Percentiles rank a stretch among this genome's conserved stretches.
Evolutionary conservation across 2,329 filamentous ascomycete genomes (phyloP).

Genomic region (Cytospora schulzeri): DNA sequence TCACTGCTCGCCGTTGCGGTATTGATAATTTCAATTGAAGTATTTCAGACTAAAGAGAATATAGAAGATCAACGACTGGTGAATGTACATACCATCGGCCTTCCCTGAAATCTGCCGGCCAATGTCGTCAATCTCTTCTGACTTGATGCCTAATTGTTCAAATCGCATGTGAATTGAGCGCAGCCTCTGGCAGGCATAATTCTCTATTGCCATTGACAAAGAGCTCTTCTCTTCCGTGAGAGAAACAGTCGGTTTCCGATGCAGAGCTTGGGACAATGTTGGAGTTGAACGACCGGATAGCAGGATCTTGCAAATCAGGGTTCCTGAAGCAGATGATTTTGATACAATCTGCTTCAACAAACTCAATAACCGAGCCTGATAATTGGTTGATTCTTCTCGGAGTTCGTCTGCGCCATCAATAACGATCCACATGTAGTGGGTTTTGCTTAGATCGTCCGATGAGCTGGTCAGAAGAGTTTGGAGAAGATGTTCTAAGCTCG

Average conservation of each 20-base stretch:
- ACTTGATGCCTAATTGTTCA: constrained; percentile 27
- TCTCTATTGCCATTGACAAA: constrained; percentile 30
- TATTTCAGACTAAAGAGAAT: no score
- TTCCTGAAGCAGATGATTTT: constrained; percentile 7
- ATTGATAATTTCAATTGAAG: not conserved
- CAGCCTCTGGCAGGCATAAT: constrained; percentile 30
- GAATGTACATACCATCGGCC: constrained; percentile 33
- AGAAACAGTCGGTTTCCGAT: constrained; percentile 31
- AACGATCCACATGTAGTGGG: constrained; percentile 33
- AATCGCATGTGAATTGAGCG: constrained; percentile 21
- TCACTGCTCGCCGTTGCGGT: no score
- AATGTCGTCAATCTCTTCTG: constrained; percentile 28
- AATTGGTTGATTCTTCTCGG: constrained; percentile 29
- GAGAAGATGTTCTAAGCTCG: constrained; percentile 33
- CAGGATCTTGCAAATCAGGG: constrained; percentile 34
- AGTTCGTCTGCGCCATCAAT: constrained; percentile 35
- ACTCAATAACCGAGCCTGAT: constrained; percentile 25
- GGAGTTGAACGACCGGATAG: constrained; percentile 32
- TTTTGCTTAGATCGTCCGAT: constrained; percentile 16
- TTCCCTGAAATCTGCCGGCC: constrained; percentile 30
- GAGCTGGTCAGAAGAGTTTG: constrained; percentile 24
- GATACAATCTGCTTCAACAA: constrained; percentile 29
- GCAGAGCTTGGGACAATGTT: constrained; percentile 17
- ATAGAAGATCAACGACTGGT: not conserved
- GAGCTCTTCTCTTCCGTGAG: constrained; percentile 33